Conservation (phyloP, 768 basidiomycete species). For the Pleurotus salmoneostramineus region DNA sequence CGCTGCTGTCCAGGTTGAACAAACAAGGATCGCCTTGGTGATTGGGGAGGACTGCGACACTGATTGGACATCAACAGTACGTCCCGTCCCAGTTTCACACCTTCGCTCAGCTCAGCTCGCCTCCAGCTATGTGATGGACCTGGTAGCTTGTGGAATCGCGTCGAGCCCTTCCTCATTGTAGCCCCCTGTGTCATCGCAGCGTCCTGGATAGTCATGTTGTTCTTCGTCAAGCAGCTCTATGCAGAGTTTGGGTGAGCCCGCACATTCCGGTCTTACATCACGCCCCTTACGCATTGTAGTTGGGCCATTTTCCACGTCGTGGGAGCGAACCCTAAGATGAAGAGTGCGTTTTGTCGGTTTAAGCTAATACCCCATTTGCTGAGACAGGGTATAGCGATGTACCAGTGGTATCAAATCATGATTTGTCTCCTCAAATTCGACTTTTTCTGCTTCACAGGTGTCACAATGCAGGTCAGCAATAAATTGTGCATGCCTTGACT, state of each 20-base stretch:
- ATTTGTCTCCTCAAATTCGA: constrained; percentile 88
- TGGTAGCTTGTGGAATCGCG: constrained; percentile 53
- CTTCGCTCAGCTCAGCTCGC: neutral
- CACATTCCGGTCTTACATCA: constrained; percentile 3
- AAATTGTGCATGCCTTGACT: neutral
- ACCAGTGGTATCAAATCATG: constrained; percentile 84
- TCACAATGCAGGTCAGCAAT: constrained; percentile 75
- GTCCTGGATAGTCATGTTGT: constrained; percentile 65
- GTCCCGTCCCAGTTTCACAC: constrained; percentile 16
- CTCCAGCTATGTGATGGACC: constrained; percentile 43
- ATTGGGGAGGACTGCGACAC: constrained; percentile 27
- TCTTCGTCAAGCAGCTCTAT: constrained; percentile 68
- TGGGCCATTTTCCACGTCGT: constrained; percentile 93
- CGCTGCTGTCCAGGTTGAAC: constrained; percentile 71
- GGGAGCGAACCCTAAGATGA: constrained; percentile 81
- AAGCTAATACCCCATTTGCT: neutral
- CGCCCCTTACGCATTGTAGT: constrained; percentile 29
- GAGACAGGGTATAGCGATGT: constrained; percentile 57
- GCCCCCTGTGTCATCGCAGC: constrained; percentile 65
- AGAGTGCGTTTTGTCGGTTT: constrained; percentile 43
- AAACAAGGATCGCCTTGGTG: constrained; percentile 65
- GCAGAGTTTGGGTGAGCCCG: constrained; percentile 76
- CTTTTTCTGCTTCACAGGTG: constrained; percentile 84
- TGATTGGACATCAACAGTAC: constrained; percentile 31
- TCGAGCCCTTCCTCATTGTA: constrained; percentile 68